Evolutionary conservation across 2,329 filamentous ascomycete genomes (phyloP), one percentile per base, ranked within the genome.

Genomic region (Arthrobotrys sphaeroides): DNA sequence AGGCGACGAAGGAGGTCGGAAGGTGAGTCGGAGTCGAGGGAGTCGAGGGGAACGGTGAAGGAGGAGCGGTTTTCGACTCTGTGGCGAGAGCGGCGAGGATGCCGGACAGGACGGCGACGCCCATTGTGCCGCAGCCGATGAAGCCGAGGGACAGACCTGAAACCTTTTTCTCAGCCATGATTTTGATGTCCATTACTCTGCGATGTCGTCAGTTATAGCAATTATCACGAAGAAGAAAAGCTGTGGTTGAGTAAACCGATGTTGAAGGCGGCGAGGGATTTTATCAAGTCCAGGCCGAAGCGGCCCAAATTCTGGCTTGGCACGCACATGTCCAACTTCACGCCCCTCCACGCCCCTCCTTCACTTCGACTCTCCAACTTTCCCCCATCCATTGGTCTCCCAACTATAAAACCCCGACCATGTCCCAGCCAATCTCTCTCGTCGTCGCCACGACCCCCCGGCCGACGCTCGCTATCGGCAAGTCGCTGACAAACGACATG

Each of bases 371-470:
- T 13, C 22, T 12, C 24, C 65, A 20, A 38, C 47, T 64, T 16
- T 57, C 40, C 9, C 43, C 47, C 49, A n/a, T n/a, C n/a, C n/a
- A n/a, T n/a, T n/a, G n/a, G n/a, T n/a, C n/a, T n/a, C 68, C 74
- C 33, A 22, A 49, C 42, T 59, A 65, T 59, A 60, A 13, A 45
- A 42, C 40, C 6, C 6, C 40, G 16, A 36, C 22, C 20, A 67
- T 74, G 55, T 22, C 83, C 53, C 81, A 84, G 62, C 90, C 92
- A 78, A 85, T 97, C 64, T 97, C 93, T n/a, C 88, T 97, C 80
- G 91, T 98, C 82, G 93, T 97, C 80, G 94, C 92, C n/a, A 90
- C 94, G 16, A 96, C 94, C n/a, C 90, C 90, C 61, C 85, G 85
- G 40, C 65, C 66, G 26, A 88, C 86, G 80, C 92, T 97, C 85